Percentiles rank a stretch among this genome's conserved stretches.
Conservation (phyloP, 1,139 yeast genomes). For the Zygoascus meyerae region DNA sequence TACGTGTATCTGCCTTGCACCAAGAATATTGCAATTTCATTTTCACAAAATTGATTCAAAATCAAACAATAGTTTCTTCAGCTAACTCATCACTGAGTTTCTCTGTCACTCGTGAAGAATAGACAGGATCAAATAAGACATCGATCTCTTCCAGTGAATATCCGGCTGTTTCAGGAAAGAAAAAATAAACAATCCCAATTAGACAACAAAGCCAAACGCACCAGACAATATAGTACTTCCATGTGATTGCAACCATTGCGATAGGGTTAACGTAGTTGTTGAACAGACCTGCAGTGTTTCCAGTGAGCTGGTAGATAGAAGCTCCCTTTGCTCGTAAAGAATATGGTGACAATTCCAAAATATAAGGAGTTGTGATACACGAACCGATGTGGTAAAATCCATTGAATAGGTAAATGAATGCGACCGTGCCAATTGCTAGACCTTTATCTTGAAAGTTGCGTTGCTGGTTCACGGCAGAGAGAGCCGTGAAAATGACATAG, state of each 20-base stretch:
- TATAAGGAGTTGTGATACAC: conserved; percentile 10
- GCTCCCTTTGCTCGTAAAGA: conserved; percentile 50
- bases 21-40: too few relatives aligned
- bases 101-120: too few relatives aligned
- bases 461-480: conserved; percentile 24
- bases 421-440: conserved; percentile 20
- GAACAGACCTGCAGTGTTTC: conserved; percentile 39
- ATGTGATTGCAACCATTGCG: conserved; percentile 36
- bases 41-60: too few relatives aligned
- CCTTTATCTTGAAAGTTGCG: conserved; percentile 18
- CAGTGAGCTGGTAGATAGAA: conserved; percentile 47
- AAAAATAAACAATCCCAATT: conserved; percentile 32
- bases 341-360: conserved; percentile 57
- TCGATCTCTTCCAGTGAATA: conserved; percentile 43
- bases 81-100: too few relatives aligned
- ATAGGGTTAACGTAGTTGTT: conserved; percentile 42
- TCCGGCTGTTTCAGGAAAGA: conserved; percentile 43
- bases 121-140: conserved; percentile 25
- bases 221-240: conserved; percentile 30
- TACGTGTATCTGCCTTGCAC: too few relatives aligned
- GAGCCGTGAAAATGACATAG: conserved; percentile 23
- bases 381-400: conserved; percentile 13
- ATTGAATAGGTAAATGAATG: conserved; percentile 19
- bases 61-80: too few relatives aligned
- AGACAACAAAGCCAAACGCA: conserved; percentile 8